Conservation (phyloP, 148 eudicot genomes). For the Cornus controversa region DNA sequence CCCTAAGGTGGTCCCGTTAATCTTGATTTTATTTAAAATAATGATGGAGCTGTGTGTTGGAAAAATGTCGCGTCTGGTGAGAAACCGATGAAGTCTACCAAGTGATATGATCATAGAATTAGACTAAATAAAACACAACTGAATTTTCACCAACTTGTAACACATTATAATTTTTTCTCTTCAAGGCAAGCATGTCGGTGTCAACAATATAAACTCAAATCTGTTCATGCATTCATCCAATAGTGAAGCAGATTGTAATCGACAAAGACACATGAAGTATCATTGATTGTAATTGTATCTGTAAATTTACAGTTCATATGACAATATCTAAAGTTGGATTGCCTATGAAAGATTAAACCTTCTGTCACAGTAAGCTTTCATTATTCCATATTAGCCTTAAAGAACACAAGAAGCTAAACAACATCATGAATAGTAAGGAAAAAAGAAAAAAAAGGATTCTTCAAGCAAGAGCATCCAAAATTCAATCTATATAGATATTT, state of each 20-base stretch:
- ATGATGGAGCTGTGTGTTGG: background rate
- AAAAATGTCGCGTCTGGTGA: background rate
- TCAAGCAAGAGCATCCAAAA: background rate
- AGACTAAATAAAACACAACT: background rate
- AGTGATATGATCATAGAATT: background rate
- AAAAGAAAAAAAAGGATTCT: no score
- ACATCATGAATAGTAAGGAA: no score
- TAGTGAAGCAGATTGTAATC: background rate
- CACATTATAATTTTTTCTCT: no score
- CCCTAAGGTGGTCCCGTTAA: no score
- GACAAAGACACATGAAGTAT: background rate
- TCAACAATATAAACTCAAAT: background rate
- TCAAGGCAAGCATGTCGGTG: no score
- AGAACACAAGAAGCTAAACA: background rate
- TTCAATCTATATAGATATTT: background rate
- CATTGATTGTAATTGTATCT: background rate
- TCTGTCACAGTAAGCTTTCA: background rate
- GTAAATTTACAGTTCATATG: background rate
- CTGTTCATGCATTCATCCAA: background rate
- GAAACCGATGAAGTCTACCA: background rate
- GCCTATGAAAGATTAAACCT: slow-evolving; percentile 12
- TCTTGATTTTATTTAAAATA: no score
- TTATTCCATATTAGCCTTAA: background rate
- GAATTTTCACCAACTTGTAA: background rate
- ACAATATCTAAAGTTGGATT: slow-evolving; percentile 4